Base-by-base conservation (phyloP, 176 grass and related monocot genomes). In the Echinochloa phyllopogon region DNA sequence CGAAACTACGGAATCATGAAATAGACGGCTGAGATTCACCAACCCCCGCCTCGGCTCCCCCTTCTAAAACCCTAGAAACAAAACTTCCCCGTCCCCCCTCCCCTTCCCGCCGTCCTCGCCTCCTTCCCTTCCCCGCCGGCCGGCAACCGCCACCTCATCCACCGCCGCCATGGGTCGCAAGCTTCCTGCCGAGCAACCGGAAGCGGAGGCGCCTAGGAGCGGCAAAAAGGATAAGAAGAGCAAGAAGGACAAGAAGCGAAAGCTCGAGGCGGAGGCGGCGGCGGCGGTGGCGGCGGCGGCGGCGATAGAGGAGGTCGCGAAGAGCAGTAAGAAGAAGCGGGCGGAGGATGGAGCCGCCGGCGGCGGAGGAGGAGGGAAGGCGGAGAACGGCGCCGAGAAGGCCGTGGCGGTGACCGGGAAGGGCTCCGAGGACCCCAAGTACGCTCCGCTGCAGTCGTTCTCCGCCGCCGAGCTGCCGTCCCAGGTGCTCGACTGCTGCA, bases 401-500 rank as follows among this genome's bases (percentile, higher is more conserved):
- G 29, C 66, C 65, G 85, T 94, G 21, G 82, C 85, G 45, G 93
- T 98, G 43, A 88, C 91, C 12, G 96, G 96, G 49, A 95, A 88
- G 62, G 85, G 87, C 11, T 85, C 74, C 6, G 72, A 64, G 58
- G 93, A 90, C 66, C 20, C 72, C 60, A 98, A 94, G 76, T 98
- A 95, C 75, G 74, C 91, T 11, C 86, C 96, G 57, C 83, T 95
- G 44, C 75, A 24, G 40, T 93, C 96, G 6, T 98, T 98, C 57
- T 80, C 75, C 3, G 84, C 94, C 37, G 78, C 96, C 14, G 90
- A 77, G 51, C 89, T 98, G 69, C 93, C 96, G 20, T 33, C 77
- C 10, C 69, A 87, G 63, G 93, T 95, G 75, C 82, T 98, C 64
- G 85, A 95, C 6, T 98, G 93, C 89, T 98, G 96, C 86, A 92